Base-by-base conservation (phyloP, 768 basidiomycete species). In the Termitomyces sp. region DNA sequence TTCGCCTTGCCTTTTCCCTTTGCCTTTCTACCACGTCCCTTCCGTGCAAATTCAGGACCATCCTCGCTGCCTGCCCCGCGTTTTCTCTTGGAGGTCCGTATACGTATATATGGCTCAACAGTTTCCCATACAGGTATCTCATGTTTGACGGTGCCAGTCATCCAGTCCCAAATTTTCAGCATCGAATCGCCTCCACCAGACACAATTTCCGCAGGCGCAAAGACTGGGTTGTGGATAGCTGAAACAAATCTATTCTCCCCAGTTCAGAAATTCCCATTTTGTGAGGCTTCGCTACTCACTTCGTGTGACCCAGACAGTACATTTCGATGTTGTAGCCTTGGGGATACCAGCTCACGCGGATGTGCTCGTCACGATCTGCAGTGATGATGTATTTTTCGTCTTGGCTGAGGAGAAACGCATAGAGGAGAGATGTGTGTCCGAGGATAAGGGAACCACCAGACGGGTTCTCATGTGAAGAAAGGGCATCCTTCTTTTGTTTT, bases 281-380 rank as follows among this genome's bases (percentile, higher is more conserved):
- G 28, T 28, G 32, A 8, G 0, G 28, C 4, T 22, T 17, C 24
- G 45, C 26, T 2, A 67, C 83, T 61, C 58, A 94, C 93, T 84
- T 88, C 61, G 76, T 76, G 64, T 94, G 90, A 17, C 94, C 93
- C 26, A 95, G 77, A 59, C 94, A 89, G 68, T 84, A 98, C 58
- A 79, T 83, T 68, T 98, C 93, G 58, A 98, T 89, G 43, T 80
- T 80, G 61, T 87, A 89, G 17, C 93, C 90, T 52, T 88, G 76
- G 0, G 97, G 97, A 65, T 80, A 98, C 82, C 90, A 83, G 64
- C 90, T 94, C 15, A 96, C 80, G 52, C 97, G 79, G 49, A 99
- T 88, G 65, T 98, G 97, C 66, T 98, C 97, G 65, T 99, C 97
- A 44, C 97, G 74, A 65, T 98, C 97, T 0, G 92, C 88, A 0